These are phyloP conservation scores for Asterophora parasitica DNA, from an alignment of 768 basidiomycete species.

Conservation along the genomic window DNA sequence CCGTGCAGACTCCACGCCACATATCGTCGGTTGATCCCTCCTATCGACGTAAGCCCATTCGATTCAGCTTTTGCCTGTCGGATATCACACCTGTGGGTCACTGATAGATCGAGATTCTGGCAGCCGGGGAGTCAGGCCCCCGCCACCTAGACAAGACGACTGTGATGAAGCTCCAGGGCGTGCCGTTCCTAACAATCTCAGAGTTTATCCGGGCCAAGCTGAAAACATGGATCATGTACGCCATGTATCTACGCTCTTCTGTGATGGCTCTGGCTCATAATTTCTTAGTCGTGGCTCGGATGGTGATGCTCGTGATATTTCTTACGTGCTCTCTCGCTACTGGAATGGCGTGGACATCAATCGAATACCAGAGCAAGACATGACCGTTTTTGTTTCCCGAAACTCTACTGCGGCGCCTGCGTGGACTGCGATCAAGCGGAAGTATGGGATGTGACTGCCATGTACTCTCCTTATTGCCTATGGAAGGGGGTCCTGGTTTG, in stretches of 20 bases:
- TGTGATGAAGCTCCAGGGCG: slow-evolving; percentile 59
- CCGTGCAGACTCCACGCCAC: slow-evolving; percentile 61
- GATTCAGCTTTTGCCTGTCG: not conserved
- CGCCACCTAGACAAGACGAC: slow-evolving; percentile 65
- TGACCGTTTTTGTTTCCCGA: slow-evolving; percentile 66
- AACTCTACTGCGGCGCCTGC: slow-evolving; percentile 60
- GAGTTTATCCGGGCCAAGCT: slow-evolving; percentile 86
- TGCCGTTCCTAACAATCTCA: slow-evolving; percentile 81
- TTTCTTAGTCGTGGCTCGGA: slow-evolving; percentile 58
- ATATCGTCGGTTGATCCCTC: slow-evolving; percentile 71
- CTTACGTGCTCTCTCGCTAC: slow-evolving; percentile 63
- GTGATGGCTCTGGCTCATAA: slow-evolving; percentile 15
- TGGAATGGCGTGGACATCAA: slow-evolving; percentile 86
- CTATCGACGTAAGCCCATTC: slow-evolving; percentile 58
- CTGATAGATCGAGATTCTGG: slow-evolving; percentile 72
- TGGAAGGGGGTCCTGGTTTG: slow-evolving; percentile 1
- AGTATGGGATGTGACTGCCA: slow-evolving; percentile 53
- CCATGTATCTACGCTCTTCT: slow-evolving; percentile 14
- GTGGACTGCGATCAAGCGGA: slow-evolving; percentile 72
- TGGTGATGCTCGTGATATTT: slow-evolving; percentile 74
- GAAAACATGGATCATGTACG: slow-evolving; percentile 78
- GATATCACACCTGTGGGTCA: slow-evolving; percentile 5
- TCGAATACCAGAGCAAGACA: slow-evolving; percentile 80
- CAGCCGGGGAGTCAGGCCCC: slow-evolving; percentile 78
- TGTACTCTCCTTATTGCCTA: not conserved